These are phyloP conservation scores for Haematococcus lacustris DNA, from an alignment of 139 green algal genomes.

Conservation along the genomic window DNA sequence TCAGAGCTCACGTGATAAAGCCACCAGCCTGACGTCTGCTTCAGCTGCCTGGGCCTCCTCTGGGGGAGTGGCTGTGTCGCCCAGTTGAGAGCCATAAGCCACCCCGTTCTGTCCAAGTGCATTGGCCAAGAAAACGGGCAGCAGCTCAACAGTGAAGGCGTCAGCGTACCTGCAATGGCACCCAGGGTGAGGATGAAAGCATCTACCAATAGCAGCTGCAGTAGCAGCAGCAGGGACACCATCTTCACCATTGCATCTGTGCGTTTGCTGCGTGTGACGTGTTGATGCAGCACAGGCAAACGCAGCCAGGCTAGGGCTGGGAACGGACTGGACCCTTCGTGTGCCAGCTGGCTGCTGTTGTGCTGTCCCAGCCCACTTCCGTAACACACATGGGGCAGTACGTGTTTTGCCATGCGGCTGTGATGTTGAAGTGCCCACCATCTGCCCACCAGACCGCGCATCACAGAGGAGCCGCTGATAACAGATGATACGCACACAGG, in stretches of 20 bases:
- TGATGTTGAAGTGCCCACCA: no score
- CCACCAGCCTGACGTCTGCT: no score
- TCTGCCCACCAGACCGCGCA: background rate
- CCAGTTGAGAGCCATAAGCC: no score
- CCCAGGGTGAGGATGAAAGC: background rate
- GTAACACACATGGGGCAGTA: no score
- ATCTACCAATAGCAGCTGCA: background rate
- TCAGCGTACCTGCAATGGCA: background rate
- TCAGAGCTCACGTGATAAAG: no score
- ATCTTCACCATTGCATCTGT: background rate
- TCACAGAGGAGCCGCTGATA: background rate
- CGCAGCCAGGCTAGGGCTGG: background rate
- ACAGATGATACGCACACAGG: background rate
- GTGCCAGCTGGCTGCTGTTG: background rate
- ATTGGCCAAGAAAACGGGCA: background rate
- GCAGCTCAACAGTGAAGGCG: background rate
- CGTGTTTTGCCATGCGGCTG: background rate
- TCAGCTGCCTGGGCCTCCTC: no score
- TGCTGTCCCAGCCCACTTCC: no score
- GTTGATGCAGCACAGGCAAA: no score
- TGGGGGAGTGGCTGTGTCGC: no score
- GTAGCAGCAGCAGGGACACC: background rate
- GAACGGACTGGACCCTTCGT: background rate
- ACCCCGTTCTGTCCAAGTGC: no score
- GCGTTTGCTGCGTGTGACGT: background rate